Base-by-base conservation (phyloP, 805 yeast genomes). In the Hanseniaspora meyeri region DNA sequence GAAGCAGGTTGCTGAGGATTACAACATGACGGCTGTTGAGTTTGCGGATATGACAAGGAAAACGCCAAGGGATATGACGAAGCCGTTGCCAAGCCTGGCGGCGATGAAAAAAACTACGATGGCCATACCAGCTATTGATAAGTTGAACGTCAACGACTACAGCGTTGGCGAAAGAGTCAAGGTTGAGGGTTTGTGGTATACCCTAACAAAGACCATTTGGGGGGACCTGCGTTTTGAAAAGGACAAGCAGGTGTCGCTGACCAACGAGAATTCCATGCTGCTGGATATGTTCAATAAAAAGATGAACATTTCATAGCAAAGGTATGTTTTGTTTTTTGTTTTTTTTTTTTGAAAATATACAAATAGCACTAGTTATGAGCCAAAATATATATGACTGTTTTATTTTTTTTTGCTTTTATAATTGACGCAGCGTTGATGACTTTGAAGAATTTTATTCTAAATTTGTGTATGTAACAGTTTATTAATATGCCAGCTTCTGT, bases 151-250 rank as follows among this genome's bases (percentile, higher is more conserved):
- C 7, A 24, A 45, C n/a, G 47, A 53, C 14, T 46, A 46, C 24
- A 46, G 20, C 8, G 24, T 53, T 24, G 57, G 57, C 4, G 57
- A 53, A 9, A 46, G 57, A 32, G 46, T 53, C 16, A 45, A 46
- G 3, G 47, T 46, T 10, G 49, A 53, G 32, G 51, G 34, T 1
- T 37, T 12, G 3, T 53, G 57, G 57, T 52, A 52, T 16, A 52
- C 57, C 3, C 32, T 52, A 3, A 29, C 14, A 29, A 52, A 46
- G 24, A 34, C 31, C 19, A 52, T 52, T 14, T 52, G 57, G 57
- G 57, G 57, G 14, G 57, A 52, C 1, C 17, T 46, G 3, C 45
- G 43, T 16, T 52, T 52, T 52, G 57, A 52, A 39, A 52, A 46
- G 31, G 57, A 52, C 17, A 52, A 46, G 17, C 29, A 46, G 16